Base-by-base conservation (phyloP, 768 basidiomycete genomes). In the Mycena olivaceomarginata region DNA sequence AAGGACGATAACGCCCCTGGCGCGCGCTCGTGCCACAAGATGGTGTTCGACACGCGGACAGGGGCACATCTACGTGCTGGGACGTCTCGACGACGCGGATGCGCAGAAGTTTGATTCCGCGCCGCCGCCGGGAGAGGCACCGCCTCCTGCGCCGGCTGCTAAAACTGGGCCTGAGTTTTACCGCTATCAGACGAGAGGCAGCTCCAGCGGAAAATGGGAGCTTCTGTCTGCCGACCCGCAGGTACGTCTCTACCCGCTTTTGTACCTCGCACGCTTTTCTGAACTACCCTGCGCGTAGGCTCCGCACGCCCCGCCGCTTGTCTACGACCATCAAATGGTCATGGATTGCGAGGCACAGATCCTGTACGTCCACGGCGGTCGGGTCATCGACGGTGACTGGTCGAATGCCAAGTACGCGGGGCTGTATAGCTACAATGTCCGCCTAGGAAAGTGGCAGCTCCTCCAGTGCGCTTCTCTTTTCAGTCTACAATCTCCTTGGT, bases 321-420 rank as follows among this genome's bases (percentile, higher is more conserved):
- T 96, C 53, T 94, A 93, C 78, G 96, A 96, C 82, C 95, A 96
- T 79, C 94, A 95, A 84, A 94, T 96, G 92, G 93, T 87, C 43
- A 91, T 96, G 81, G 95, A 96, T 80, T 89, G 89, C 53, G 93
- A 93, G 5, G 85, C 90, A 0, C 95, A 95, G 82, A 90, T 93
- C 4, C 81, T 97, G 9, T 96, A 96, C 75, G 91, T 95, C 9
- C 94, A 92, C 77, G 95, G 96, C 10, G 96, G 96, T 1, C 90
- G 94, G 18, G 87, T 95, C 5, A 90, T 94, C 18, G 94, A 94
- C 77, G 92, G 90, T 13, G 90, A 94, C 40, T 91, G 90, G 90
- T 88, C 91, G 18, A 84, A 86, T 0, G 81, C 88, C 62, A 94
- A 92, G 75, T 95, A 92, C 79, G 92, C 94, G 16, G 94, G 94